Conservation (phyloP, 1,139 yeast genomes). For the Suhomyces chickasaworum region DNA sequence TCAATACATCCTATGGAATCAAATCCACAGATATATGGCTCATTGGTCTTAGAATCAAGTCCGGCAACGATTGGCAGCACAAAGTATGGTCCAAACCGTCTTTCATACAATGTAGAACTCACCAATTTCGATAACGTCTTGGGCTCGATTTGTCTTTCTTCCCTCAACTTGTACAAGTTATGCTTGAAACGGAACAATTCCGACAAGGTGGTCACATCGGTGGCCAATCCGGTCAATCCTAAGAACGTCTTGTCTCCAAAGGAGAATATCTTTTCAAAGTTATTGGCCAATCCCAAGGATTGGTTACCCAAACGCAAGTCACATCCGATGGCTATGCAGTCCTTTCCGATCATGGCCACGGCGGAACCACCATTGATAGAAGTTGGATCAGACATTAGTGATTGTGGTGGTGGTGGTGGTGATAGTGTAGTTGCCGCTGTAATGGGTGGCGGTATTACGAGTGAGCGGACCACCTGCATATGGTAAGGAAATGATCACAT, state of each 20-base stretch:
- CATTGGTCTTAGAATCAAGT: conserved; percentile 71
- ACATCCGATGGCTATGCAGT: conserved; percentile 96
- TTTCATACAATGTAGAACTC: conserved; percentile 85
- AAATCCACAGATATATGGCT: conserved; percentile 93
- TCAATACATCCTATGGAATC: conserved; percentile 97
- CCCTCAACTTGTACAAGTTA: conserved; percentile 85
- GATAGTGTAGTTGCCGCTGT: conserved; percentile 3
- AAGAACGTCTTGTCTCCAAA: conserved; percentile 79
- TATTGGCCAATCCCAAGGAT: conserved; percentile 87
- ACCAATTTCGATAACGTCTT: conserved; percentile 91
- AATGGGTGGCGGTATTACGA: conserved; percentile 5
- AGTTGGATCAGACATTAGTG: conserved; percentile 50
- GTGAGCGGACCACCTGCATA: neutral
- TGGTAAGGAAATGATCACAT: neutral
- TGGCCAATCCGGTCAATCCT: conserved; percentile 93
- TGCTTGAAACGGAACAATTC: conserved; percentile 84
- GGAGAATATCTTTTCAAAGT: conserved; percentile 88
- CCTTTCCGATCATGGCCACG: conserved; percentile 98
- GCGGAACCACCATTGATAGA: conserved; percentile 81
- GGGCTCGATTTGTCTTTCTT: conserved; percentile 91
- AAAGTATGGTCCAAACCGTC: conserved; percentile 95
- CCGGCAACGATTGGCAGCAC: conserved; percentile 98
- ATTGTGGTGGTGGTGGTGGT: conserved; percentile 2
- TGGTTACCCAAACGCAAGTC: conserved; percentile 94
- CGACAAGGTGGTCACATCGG: conserved; percentile 85